phyloP scores from a whole-genome alignment of 208 protist genomes.

The Trypanosoma avium region DNA sequence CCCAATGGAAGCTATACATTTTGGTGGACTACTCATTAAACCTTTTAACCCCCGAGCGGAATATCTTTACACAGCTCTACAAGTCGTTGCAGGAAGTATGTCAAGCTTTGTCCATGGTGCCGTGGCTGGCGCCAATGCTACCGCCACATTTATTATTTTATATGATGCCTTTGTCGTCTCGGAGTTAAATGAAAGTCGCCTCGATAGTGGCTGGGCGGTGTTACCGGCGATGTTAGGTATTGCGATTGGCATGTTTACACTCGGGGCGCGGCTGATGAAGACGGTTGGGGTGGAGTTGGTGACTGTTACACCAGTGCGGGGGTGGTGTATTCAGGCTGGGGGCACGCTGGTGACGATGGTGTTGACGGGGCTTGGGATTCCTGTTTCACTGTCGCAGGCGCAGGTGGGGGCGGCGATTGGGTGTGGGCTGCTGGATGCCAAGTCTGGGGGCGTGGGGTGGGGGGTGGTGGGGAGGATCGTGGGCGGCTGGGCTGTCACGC shows the following conservation, averaged over 20 bases:
- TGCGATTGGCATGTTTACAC: conserved; percentile 79
- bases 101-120: conserved; percentile 86
- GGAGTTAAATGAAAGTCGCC: conserved; percentile 43
- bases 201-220: conserved; percentile 68
- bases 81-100: conserved; percentile 85
- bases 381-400: conserved; percentile 79
- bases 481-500: conserved; percentile 71
- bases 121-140: conserved; percentile 83
- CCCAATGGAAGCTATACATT: conserved; percentile 71
- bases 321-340: conserved; percentile 83
- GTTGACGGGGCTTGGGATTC: conserved; percentile 77
- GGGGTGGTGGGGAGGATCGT: conserved; percentile 68
- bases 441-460: conserved; percentile 64
- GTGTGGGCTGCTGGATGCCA: conserved; percentile 73
- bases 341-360: conserved; percentile 82
- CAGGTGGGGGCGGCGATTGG: conserved; percentile 79
- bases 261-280: conserved; percentile 79
- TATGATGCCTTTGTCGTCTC: conserved; percentile 77
- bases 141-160: conserved; percentile 73
- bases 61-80: conserved; percentile 81
- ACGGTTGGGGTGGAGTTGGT: conserved; percentile 84
- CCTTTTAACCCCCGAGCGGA: conserved; percentile 85
- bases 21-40: conserved; percentile 71
- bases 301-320: conserved; percentile 77
- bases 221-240: conserved; percentile 82